phyloP scores from a whole-genome alignment of 2,329 filamentous ascomycete species.

The Arachnomyces sp. region DNA sequence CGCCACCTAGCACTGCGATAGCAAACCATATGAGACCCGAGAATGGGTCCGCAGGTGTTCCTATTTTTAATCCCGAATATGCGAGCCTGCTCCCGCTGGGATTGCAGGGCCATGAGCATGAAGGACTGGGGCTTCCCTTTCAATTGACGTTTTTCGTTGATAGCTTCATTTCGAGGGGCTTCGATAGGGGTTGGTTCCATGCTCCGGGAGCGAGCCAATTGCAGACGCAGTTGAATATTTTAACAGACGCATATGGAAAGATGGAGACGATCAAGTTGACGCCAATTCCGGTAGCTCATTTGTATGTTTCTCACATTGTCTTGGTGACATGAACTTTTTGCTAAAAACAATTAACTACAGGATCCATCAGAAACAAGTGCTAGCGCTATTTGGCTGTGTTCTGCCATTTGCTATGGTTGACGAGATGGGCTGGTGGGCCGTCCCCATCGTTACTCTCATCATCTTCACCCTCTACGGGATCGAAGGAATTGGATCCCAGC shows the following conservation, averaged over 20 bases:
- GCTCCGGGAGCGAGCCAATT: conserved; percentile 53
- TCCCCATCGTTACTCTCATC: conserved; percentile 53
- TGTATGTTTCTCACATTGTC: conserved; percentile 26
- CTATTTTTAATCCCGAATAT: conserved; percentile 41
- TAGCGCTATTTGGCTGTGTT: conserved; percentile 53
- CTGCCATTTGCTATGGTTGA: conserved; percentile 58
- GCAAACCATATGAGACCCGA: conserved; percentile 21
- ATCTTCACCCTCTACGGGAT: conserved; percentile 59
- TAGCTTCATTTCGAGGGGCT: conserved; percentile 50
- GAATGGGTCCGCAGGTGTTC: conserved; percentile 19
- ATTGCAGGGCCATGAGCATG: conserved; percentile 48
- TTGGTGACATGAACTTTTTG: background rate
- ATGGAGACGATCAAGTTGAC: conserved; percentile 62
- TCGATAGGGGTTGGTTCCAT: conserved; percentile 52
- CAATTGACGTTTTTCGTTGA: conserved; percentile 56
- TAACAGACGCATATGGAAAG: conserved; percentile 52
- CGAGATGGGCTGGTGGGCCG: conserved; percentile 56
- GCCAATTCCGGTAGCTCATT: conserved; percentile 56
- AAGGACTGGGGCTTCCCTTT: conserved; percentile 53
- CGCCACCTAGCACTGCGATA: conserved; percentile 11
- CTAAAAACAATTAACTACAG: conserved; percentile 18
- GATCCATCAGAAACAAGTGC: conserved; percentile 58
- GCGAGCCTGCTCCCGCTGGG: conserved; percentile 43
- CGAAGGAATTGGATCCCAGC: conserved; percentile 55
- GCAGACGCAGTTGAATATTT: conserved; percentile 49